Evolutionary conservation across 1,284 basidiomycete species (phyloP).

Genomic region (Phellopilus nigrolimitatus): DNA sequence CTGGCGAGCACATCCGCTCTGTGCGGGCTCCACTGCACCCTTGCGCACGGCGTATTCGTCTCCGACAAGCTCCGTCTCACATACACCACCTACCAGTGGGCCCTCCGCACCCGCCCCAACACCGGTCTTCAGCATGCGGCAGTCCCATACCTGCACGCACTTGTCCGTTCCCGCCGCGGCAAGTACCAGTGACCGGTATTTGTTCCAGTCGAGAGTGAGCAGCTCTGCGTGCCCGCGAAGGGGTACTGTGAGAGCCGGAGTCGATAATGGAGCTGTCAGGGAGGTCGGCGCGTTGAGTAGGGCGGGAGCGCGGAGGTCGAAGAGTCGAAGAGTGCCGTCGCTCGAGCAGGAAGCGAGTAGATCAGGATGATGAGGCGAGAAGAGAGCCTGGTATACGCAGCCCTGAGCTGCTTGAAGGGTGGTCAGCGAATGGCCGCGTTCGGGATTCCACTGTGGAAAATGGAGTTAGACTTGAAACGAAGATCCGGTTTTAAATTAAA

Average conservation of each 20-base stretch:
- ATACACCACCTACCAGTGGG: too few relatives aligned
- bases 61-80: too few relatives aligned
- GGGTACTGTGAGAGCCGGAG: too few relatives aligned
- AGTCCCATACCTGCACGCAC: slow-evolving; percentile 78
- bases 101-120: slow-evolving; percentile 24
- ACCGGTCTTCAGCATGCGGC: slow-evolving; percentile 66
- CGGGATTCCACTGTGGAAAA: slow-evolving; percentile 73
- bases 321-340: too few relatives aligned
- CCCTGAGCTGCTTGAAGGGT: slow-evolving; percentile 80
- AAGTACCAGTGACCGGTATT: slow-evolving; percentile 67
- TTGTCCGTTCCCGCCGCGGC: slow-evolving; percentile 84
- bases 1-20: slow-evolving; percentile 72
- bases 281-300: too few relatives aligned
- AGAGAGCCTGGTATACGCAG: slow-evolving; percentile 86
- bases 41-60: too few relatives aligned
- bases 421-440: slow-evolving; percentile 70
- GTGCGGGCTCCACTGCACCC: slow-evolving; percentile 74
- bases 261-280: too few relatives aligned
- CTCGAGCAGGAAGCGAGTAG: too few relatives aligned
- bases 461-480: background rate
- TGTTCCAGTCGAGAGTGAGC: too few relatives aligned
- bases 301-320: too few relatives aligned
- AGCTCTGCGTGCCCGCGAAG: too few relatives aligned
- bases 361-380: slow-evolving; percentile 87
- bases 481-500: background rate